phyloP scores from a whole-genome alignment of 202 grass and related monocot genomes.

The Dendrocalamus latiflorus region DNA sequence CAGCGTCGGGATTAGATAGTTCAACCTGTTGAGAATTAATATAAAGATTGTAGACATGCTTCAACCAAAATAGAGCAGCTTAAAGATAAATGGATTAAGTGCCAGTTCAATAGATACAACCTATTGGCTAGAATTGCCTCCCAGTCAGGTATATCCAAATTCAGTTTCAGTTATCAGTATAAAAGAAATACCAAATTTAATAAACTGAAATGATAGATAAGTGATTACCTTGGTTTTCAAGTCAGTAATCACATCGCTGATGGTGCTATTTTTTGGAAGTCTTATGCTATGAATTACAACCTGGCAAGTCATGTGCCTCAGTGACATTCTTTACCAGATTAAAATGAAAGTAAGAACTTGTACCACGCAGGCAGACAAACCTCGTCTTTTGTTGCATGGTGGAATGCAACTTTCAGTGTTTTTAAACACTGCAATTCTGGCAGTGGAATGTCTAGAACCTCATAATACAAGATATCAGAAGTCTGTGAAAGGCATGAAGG shows the following conservation, averaged over 20 bases:
- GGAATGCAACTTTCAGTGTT: slow-evolving; percentile 97
- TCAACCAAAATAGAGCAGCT: not conserved
- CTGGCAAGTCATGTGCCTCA: slow-evolving; percentile 36
- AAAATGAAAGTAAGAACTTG: not conserved
- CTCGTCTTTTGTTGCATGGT: slow-evolving; percentile 93
- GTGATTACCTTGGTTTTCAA: slow-evolving; percentile 75
- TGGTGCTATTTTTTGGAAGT: no score
- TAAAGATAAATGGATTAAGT: not conserved
- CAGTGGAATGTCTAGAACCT: slow-evolving; percentile 87
- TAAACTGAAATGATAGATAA: slow-evolving; percentile 22
- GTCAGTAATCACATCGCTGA: slow-evolving; percentile 83
- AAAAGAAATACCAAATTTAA: slow-evolving; percentile 7
- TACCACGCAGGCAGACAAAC: slow-evolving; percentile 32
- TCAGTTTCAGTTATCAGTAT: not conserved
- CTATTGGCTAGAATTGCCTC: not conserved
- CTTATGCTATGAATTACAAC: slow-evolving; percentile 78
- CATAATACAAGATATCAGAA: slow-evolving; percentile 98
- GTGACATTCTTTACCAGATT: slow-evolving; percentile 6
- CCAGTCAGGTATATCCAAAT: not conserved
- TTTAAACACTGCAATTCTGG: slow-evolving; percentile 93
- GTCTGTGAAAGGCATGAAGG: slow-evolving; percentile 42
- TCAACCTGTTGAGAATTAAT: no score
- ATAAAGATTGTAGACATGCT: slow-evolving; percentile 1
- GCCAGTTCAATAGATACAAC: not conserved
- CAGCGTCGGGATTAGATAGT: slow-evolving; percentile 72